phyloP scores from a whole-genome alignment of 2,329 filamentous ascomycete species.

The Cercospora berteroae region DNA sequence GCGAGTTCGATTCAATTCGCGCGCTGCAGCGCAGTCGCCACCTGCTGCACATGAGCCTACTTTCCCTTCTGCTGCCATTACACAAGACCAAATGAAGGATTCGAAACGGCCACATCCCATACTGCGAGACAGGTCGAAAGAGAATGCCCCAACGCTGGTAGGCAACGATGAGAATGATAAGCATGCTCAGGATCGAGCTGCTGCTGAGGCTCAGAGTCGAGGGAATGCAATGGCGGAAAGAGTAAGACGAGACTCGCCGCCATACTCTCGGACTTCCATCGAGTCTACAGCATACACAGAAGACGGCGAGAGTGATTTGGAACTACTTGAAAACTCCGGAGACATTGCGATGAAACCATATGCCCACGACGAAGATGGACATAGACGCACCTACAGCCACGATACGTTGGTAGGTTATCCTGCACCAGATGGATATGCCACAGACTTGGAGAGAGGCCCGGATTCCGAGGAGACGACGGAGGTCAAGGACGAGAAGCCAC shows the following conservation, averaged over 20 bases:
- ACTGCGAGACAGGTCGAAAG: conserved; percentile 9
- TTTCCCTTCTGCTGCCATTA: conserved; percentile 13
- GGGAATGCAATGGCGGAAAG: conserved; percentile 15
- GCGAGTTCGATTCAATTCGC: conserved; percentile 12
- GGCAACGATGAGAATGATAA: background rate
- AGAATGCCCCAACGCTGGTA: background rate
- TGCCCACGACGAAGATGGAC: background rate
- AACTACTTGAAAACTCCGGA: conserved; percentile 7
- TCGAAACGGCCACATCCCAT: conserved; percentile 13
- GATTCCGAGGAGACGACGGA: background rate
- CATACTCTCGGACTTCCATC: conserved; percentile 10
- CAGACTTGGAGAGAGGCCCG: background rate
- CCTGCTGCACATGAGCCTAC: background rate
- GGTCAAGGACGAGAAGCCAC: background rate
- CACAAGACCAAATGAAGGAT: conserved; percentile 8
- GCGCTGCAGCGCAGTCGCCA: conserved; percentile 5
- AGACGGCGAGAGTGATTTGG: conserved; percentile 11
- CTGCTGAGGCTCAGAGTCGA: conserved; percentile 12
- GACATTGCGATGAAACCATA: conserved; percentile 12
- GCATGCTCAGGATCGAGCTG: background rate
- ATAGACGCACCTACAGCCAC: background rate
- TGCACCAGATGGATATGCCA: background rate
- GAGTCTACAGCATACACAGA: conserved; percentile 10
- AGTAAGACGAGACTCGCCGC: conserved; percentile 12
- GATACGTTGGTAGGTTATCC: conserved; percentile 3